These are phyloP conservation scores for Trifolium repens DNA, from an alignment of 306 rosid species.

Conservation along the genomic window DNA sequence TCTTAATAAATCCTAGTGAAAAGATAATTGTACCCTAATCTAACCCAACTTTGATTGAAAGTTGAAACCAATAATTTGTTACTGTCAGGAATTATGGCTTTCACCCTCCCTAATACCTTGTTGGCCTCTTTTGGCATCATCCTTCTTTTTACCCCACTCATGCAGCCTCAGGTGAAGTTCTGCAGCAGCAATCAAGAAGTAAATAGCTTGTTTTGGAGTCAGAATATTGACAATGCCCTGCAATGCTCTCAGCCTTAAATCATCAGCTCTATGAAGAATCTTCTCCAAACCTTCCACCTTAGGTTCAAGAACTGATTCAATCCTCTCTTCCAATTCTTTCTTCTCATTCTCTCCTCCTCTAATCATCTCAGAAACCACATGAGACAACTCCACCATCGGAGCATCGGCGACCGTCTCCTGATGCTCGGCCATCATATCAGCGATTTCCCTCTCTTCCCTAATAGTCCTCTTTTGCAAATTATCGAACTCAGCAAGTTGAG, in stretches of 20 bases:
- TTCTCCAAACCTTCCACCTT: constrained; percentile 53
- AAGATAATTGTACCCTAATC: neutral
- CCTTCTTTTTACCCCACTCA: constrained; percentile 64
- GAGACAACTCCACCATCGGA: constrained; percentile 57
- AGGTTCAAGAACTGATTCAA: constrained; percentile 43
- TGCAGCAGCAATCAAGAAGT: constrained; percentile 70
- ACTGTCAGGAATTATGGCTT: neutral
- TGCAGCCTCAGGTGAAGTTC: constrained; percentile 66
- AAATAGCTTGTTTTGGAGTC: constrained; percentile 50
- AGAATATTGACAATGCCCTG: constrained; percentile 42
- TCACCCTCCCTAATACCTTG: neutral
- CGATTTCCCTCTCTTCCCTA: constrained; percentile 53
- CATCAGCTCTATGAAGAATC: constrained; percentile 57
- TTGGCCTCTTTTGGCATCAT: constrained; percentile 41
- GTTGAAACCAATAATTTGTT: neutral
- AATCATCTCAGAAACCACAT: constrained; percentile 44
- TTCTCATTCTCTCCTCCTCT: constrained; percentile 23
- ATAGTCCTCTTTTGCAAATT: constrained; percentile 53
- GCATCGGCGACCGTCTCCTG: constrained; percentile 61
- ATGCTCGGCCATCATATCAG: constrained; percentile 59
- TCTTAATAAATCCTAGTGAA: neutral
- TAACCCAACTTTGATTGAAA: constrained; percentile 7
- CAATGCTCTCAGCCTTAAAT: constrained; percentile 53
- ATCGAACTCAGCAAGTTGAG: constrained; percentile 52
- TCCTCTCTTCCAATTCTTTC: constrained; percentile 33